A percentile compares a stretch with the other conserved stretches of the same genome.
phyloP scores from a whole-genome alignment of 306 rosid genomes.

The Trichosanthes cucumerina region DNA sequence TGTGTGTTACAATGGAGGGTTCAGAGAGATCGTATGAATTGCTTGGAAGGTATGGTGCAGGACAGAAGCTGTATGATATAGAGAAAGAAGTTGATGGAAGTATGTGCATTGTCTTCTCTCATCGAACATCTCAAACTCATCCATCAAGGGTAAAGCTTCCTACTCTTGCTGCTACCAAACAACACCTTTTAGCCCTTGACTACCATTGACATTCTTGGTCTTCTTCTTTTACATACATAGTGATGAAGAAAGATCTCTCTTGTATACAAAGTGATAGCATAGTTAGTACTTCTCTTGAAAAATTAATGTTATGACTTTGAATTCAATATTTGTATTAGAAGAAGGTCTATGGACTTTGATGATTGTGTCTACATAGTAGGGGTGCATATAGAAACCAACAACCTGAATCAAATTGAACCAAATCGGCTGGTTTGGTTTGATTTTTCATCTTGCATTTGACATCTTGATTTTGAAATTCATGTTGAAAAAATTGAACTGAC shows the following conservation, averaged over 20 bases:
- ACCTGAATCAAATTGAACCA: too few species aligned
- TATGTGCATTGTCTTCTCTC: constrained; percentile 45
- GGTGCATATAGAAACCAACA: too few species aligned
- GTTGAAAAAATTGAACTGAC: too few species aligned
- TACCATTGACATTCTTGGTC: background rate
- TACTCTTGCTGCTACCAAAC: constrained; percentile 47
- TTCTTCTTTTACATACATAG: background rate
- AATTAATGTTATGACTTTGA: background rate
- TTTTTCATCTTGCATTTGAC: background rate
- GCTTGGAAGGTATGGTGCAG: constrained; percentile 78
- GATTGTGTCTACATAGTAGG: background rate
- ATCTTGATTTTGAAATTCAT: background rate
- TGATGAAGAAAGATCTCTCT: background rate
- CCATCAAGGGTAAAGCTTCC: constrained; percentile 77
- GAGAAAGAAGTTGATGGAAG: constrained; percentile 14
- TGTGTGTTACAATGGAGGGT: constrained; percentile 70
- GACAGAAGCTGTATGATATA: constrained; percentile 52
- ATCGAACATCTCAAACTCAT: constrained; percentile 28
- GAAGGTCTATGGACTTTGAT: background rate
- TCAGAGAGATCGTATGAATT: constrained; percentile 85
- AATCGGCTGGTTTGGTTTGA: too few species aligned
- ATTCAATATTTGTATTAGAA: background rate
- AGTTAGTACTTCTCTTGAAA: background rate
- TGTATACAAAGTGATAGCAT: background rate
- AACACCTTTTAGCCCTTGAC: constrained; percentile 31